phyloP scores from a whole-genome alignment of 345 rosid species.

The Excoecaria cochinchinensis region DNA sequence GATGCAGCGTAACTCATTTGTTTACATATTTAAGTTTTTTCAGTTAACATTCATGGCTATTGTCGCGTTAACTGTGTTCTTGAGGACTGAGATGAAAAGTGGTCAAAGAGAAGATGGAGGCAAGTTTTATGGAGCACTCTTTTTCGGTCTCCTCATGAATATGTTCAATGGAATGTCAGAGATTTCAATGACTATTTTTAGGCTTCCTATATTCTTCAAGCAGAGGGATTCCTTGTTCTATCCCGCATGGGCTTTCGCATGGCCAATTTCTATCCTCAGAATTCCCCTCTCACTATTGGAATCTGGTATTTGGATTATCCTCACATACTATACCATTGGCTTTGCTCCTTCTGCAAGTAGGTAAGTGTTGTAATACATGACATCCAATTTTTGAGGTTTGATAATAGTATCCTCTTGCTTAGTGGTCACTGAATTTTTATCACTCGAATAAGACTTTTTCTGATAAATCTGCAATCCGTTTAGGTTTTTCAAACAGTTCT shows the following conservation, averaged over 20 bases:
- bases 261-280: slow-evolving; percentile 21
- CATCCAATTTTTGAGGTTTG: background rate
- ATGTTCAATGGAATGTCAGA: slow-evolving; percentile 26
- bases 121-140: slow-evolving; percentile 21
- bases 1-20: slow-evolving; percentile 48
- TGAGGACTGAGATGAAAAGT: slow-evolving; percentile 24
- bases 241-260: slow-evolving; percentile 26
- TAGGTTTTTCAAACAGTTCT: slow-evolving; percentile 29
- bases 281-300: slow-evolving; percentile 22
- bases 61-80: slow-evolving; percentile 17
- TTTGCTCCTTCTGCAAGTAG: slow-evolving; percentile 28
- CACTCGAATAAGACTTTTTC: background rate
- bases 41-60: slow-evolving; percentile 22
- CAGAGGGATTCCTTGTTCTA: slow-evolving; percentile 21
- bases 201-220: slow-evolving; percentile 30
- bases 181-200: slow-evolving; percentile 16
- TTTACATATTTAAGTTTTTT: slow-evolving; percentile 23
- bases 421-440: background rate
- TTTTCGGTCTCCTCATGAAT: slow-evolving; percentile 16
- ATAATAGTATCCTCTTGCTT: background rate
- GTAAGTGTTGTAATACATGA: slow-evolving; percentile 2
- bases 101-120: slow-evolving; percentile 14
- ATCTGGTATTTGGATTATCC: slow-evolving; percentile 19
- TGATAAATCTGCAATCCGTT: background rate
- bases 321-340: slow-evolving; percentile 26